Base-by-base conservation (phyloP, 1,139 yeast genomes). In the Pichia terricola region DNA sequence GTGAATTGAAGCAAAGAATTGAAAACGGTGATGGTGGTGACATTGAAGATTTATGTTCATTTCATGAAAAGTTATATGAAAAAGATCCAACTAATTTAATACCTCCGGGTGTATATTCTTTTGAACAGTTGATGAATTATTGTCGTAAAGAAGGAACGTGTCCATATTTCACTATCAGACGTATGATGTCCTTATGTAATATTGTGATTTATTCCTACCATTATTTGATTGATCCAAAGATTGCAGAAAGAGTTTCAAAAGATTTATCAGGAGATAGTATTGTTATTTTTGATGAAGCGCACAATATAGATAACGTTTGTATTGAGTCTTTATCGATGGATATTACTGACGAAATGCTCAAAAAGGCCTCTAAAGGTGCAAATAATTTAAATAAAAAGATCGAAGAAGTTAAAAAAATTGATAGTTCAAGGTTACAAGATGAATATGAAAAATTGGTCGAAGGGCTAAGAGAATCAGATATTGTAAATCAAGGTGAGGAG, bases 241-340 rank as follows among this genome's bases (percentile, higher is more conserved):
- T 91, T 61, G 94, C 97, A 3, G 97, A 89, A 52, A 70, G 98
- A 46, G 98, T 91, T 28, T 89, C 97, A 4, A 77, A 74, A 52
- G 97, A 94, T 58, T 73, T 91, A 44, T 85, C 95, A 16, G 87
- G 89, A 55, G 98, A 91, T 59, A 77, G 95, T 47, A 91, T 91
- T 48, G 85, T 91, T 50, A 94, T 91, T 40, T 91, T 91, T 60
- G 99, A 91, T 66, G 99, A 91, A 66, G 98, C 98, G 42, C 99
- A 91, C 64, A 91, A 91, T 65, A 91, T 91, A 47, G 98, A 91
- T 72, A 91, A 91, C 69, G 99, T 91, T 46, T 91, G 98, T 68
- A 91, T 91, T 49, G 99, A 91, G 63, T 85, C 98, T 1, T 67
- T 91, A 42, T 87, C 96, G 10, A 73, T 91, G 44, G 98, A 94